Conservation (phyloP, 2,329 filamentous ascomycete genomes). For the Periconia macrospinosa region DNA sequence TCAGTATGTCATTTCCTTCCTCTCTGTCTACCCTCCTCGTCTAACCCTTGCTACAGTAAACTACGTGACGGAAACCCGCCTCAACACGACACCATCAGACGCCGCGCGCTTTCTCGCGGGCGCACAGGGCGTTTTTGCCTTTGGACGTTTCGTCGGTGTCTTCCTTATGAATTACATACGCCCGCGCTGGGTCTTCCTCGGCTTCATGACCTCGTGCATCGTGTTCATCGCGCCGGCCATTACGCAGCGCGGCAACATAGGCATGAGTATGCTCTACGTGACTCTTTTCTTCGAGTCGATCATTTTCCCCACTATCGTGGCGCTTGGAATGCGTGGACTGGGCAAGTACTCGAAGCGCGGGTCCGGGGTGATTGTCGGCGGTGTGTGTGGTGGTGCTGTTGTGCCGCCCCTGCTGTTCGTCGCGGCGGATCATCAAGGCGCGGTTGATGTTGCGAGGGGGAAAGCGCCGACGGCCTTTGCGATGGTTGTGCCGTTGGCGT, state of each 20-base stretch:
- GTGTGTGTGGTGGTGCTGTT: conserved; percentile 70
- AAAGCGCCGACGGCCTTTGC: conserved; percentile 57
- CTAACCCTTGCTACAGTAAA: conserved; percentile 21
- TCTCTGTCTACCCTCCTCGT: conserved; percentile 60
- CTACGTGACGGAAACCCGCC: conserved; percentile 54
- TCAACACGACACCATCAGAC: conserved; percentile 48
- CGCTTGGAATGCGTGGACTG: conserved; percentile 74
- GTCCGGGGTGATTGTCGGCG: conserved; percentile 71
- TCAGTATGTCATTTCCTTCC: conserved; percentile 38
- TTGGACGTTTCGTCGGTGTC: conserved; percentile 71
- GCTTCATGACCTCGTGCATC: conserved; percentile 66
- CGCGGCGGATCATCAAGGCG: conserved; percentile 64
- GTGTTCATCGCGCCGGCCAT: conserved; percentile 60
- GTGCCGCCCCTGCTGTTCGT: conserved; percentile 73
- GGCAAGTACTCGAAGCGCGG: conserved; percentile 78
- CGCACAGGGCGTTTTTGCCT: conserved; percentile 71
- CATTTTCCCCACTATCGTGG: conserved; percentile 80
- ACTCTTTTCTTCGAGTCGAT: conserved; percentile 83
- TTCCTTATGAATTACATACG: conserved; percentile 68
- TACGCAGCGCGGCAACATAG: conserved; percentile 53
- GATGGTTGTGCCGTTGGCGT: conserved; percentile 66
- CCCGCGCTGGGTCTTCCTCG: conserved; percentile 70
- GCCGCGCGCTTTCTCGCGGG: conserved; percentile 72
- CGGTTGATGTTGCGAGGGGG: conserved; percentile 15
- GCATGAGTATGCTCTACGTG: conserved; percentile 66